Evolutionary conservation across 2,329 filamentous ascomycete species (phyloP).

Genomic region (Akanthomyces lecanii): DNA sequence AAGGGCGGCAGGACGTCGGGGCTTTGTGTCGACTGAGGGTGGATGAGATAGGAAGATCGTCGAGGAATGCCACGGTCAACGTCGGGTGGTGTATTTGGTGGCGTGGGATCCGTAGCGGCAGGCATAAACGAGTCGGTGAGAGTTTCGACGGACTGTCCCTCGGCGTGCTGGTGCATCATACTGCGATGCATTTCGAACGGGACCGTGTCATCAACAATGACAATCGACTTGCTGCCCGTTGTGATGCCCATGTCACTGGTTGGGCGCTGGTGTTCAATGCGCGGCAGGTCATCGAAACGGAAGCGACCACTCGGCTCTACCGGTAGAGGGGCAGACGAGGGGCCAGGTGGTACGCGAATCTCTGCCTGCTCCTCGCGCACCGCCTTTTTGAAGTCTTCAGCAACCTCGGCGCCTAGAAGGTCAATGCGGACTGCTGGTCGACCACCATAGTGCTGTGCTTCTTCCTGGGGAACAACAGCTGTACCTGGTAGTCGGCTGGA

Average conservation of each 20-base stretch:
- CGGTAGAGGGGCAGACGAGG: slow-evolving; percentile 30
- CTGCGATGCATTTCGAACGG: slow-evolving; percentile 47
- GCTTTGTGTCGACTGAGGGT: slow-evolving; percentile 40
- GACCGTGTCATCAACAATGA: slow-evolving; percentile 73
- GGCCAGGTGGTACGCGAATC: slow-evolving; percentile 21
- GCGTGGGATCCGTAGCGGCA: slow-evolving; percentile 51
- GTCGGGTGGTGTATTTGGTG: slow-evolving; percentile 56
- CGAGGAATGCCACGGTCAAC: slow-evolving; percentile 42
- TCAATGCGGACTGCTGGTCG: slow-evolving; percentile 68
- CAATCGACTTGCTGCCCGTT: slow-evolving; percentile 80
- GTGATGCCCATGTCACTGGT: slow-evolving; percentile 60
- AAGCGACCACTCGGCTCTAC: slow-evolving; percentile 40
- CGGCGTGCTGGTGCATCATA: slow-evolving; percentile 45
- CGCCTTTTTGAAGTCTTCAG: slow-evolving; percentile 73
- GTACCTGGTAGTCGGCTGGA: slow-evolving; percentile 57
- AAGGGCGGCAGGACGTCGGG: slow-evolving; percentile 44
- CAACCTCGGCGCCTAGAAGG: slow-evolving; percentile 70
- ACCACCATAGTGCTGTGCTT: slow-evolving; percentile 38
- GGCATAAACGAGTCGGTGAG: slow-evolving; percentile 51
- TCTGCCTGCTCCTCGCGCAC: slow-evolving; percentile 56
- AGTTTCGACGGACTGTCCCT: slow-evolving; percentile 45
- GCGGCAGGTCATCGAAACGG: slow-evolving; percentile 32
- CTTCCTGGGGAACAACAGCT: slow-evolving; percentile 55
- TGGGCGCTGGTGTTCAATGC: slow-evolving; percentile 36
- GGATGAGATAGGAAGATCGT: slow-evolving; percentile 53